These are phyloP conservation scores for Stylonectria norvegica DNA, from an alignment of 2,329 filamentous ascomycete genomes.

Conservation along the genomic window DNA sequence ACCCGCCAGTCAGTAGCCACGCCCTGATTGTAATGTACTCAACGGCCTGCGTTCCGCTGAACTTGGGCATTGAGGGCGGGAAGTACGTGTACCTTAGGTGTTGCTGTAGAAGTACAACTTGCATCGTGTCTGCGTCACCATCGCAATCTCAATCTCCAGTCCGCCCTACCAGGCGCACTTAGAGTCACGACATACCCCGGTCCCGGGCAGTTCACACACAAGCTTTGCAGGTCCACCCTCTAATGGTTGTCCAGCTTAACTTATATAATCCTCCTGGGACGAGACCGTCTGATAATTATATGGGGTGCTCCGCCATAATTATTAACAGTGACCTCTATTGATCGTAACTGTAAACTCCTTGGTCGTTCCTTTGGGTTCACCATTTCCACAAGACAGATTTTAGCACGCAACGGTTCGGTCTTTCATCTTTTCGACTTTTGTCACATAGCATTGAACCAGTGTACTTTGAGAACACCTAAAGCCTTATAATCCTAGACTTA, in stretches of 20 bases:
- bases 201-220: slow-evolving; percentile 20
- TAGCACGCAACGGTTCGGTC: no score
- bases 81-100: no score
- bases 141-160: slow-evolving; percentile 15
- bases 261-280: slow-evolving; percentile 12
- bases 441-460: no score
- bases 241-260: slow-evolving; percentile 18
- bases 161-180: slow-evolving; percentile 20
- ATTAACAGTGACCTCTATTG: slow-evolving; percentile 6
- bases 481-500: no score
- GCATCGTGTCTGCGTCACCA: slow-evolving; percentile 16
- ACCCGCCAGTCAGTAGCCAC: no score
- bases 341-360: background rate
- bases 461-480: no score
- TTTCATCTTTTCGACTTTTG: slow-evolving; percentile 3
- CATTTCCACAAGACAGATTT: background rate
- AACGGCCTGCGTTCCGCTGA: no score
- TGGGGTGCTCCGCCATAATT: slow-evolving; percentile 17
- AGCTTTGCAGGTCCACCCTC: slow-evolving; percentile 17
- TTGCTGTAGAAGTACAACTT: no score
- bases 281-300: slow-evolving; percentile 18
- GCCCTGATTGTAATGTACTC: no score
- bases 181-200: slow-evolving; percentile 6
- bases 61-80: no score
- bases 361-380: background rate